These are phyloP conservation scores for Penicillium argentinense DNA, from an alignment of 495 filamentous ascomycete genomes.

Conservation along the genomic window DNA sequence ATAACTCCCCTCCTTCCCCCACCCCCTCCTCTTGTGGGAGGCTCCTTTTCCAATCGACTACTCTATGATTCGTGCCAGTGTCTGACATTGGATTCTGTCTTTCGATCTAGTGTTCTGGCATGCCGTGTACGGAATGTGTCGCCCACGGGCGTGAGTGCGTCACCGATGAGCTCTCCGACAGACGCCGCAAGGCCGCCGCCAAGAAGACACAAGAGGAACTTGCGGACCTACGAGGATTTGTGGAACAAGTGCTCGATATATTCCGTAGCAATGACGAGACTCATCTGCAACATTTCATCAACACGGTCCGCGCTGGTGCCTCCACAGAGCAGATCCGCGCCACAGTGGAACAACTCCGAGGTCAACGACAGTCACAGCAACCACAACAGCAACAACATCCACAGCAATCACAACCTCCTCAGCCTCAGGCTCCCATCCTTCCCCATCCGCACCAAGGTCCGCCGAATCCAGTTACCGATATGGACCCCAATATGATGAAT, in stretches of 20 bases:
- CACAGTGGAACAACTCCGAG: conserved; percentile 3
- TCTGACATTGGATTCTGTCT: background rate
- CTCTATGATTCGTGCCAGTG: no score
- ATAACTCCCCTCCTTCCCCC: conserved; percentile 1
- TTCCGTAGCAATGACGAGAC: conserved; percentile 25
- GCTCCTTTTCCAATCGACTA: no score
- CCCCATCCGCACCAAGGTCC: background rate
- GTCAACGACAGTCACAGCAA: no score
- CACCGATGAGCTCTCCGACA: conserved; percentile 40
- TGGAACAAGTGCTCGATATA: conserved; percentile 28
- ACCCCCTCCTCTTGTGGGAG: no score
- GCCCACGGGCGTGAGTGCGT: conserved; percentile 37
- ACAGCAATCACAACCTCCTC: no score
- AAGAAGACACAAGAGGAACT: conserved; percentile 32
- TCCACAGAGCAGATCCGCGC: conserved; percentile 20
- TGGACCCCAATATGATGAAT: conserved; percentile 14
- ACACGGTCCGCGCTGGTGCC: conserved; percentile 26
- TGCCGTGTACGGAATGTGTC: conserved; percentile 37
- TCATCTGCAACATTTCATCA: conserved; percentile 24
- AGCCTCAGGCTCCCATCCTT: no score
- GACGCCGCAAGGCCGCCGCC: conserved; percentile 40
- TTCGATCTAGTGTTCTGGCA: conserved; percentile 29
- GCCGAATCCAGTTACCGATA: background rate
- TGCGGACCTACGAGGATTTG: conserved; percentile 25
- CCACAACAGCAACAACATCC: no score